Percentiles rank a stretch among this genome's conserved stretches.
Conservation (phyloP, 2,329 filamentous ascomycete genomes). For the Cytospora piceae region DNA sequence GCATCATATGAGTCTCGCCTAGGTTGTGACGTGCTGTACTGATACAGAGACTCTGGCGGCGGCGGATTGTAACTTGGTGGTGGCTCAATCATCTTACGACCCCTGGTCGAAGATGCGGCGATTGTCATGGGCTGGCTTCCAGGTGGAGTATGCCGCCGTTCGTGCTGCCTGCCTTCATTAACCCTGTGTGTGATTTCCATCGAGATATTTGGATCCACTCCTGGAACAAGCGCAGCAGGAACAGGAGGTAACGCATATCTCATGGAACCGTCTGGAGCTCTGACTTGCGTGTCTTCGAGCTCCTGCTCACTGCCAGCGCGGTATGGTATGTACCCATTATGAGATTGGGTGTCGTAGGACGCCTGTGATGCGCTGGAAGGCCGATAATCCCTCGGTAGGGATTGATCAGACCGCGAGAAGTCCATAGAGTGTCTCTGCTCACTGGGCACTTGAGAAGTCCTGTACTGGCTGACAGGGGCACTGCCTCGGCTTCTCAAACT, state of each 20-base stretch:
- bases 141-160: conserved; percentile 47
- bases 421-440: conserved; percentile 38
- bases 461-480: conserved; percentile 37
- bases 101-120: conserved; percentile 47
- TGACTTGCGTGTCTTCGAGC: conserved; percentile 38
- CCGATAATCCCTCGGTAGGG: conserved; percentile 27
- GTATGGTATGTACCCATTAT: conserved; percentile 40
- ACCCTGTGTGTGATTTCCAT: conserved; percentile 63
- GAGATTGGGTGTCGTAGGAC: conserved; percentile 34
- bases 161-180: conserved; percentile 56
- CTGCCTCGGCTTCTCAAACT: conserved; percentile 45
- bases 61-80: conserved; percentile 33
- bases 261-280: conserved; percentile 23
- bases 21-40: conserved; percentile 42
- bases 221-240: conserved; percentile 63
- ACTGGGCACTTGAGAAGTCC: conserved; percentile 26
- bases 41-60: conserved; percentile 34
- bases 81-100: conserved; percentile 43
- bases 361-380: conserved; percentile 12
- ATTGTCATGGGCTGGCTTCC: conserved; percentile 33
- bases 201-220: conserved; percentile 59
- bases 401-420: conserved; percentile 34
- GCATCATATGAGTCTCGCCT: conserved; percentile 29
- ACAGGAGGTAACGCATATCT: conserved; percentile 39
- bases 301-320: conserved; percentile 38